Evolutionary conservation across 2,329 filamentous ascomycete genomes (phyloP).

Genomic region (Trichoderma aggressivum): DNA sequence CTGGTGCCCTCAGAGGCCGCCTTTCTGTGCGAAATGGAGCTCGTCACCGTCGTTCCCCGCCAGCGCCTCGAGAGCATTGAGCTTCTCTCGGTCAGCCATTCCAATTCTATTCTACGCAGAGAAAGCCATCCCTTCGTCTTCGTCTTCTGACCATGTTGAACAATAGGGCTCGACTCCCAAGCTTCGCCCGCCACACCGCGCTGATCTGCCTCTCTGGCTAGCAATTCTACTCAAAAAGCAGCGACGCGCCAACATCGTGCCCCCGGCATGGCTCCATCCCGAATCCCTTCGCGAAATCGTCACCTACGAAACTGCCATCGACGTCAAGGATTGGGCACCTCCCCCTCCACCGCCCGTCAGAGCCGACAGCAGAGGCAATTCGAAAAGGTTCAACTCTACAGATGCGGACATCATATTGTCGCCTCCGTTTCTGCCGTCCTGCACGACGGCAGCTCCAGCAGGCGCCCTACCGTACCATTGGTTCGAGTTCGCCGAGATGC

Average conservation of each 20-base stretch:
- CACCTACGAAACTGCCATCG: constrained; percentile 71
- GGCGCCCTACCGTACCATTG: constrained; percentile 88
- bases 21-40: constrained; percentile 96
- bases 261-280: constrained; percentile 83
- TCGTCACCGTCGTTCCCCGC: constrained; percentile 86
- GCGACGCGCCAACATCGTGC: constrained; percentile 85
- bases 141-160: not conserved
- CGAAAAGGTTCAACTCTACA: constrained; percentile 32
- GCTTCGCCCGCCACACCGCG: constrained; percentile 77
- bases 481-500: constrained; percentile 83
- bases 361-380: constrained; percentile 45
- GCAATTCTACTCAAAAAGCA: constrained; percentile 93
- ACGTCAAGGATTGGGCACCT: constrained; percentile 70
- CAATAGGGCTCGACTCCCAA: constrained; percentile 72
- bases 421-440: constrained; percentile 76
- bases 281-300: constrained; percentile 74
- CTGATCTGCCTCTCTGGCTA: constrained; percentile 84
- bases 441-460: constrained; percentile 64
- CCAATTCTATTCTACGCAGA: too few relatives aligned
- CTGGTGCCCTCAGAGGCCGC: constrained; percentile 84
- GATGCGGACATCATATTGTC: constrained; percentile 43
- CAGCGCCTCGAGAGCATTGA: constrained; percentile 84
- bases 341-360: constrained; percentile 64
- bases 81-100: constrained; percentile 67
- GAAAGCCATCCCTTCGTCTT: not conserved